These are phyloP conservation scores for Plasmodium vivax DNA, from an alignment of 169 alveolate species.

Conservation along the genomic window DNA sequence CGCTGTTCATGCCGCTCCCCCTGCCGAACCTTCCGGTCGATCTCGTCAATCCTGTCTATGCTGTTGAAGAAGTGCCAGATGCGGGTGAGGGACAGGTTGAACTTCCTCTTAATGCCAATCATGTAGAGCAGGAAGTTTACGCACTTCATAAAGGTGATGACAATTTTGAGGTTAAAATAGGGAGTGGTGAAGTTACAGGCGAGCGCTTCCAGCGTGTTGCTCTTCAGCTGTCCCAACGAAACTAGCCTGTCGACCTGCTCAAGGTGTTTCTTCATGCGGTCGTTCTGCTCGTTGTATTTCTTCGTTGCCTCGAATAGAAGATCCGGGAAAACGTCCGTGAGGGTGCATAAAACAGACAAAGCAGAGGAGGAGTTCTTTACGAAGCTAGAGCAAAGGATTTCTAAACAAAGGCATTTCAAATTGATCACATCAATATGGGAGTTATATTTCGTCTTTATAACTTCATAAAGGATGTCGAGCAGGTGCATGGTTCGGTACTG, in stretches of 20 bases:
- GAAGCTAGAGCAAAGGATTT: conserved; percentile 63
- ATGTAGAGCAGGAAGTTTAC: conserved; percentile 41
- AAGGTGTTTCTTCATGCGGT: conserved; percentile 10
- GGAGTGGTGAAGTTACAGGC: conserved; percentile 11
- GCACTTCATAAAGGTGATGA: conserved; percentile 72
- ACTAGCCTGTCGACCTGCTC: conserved; percentile 36
- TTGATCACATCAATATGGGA: conserved; percentile 36
- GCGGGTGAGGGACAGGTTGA: conserved; percentile 45
- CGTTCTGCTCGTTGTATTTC: conserved; percentile 24
- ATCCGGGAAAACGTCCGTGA: conserved; percentile 55
- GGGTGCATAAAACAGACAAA: conserved; percentile 48
- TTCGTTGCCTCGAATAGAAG: conserved; percentile 21
- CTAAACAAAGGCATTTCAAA: conserved; percentile 70
- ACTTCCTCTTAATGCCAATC: conserved; percentile 71
- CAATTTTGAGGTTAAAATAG: conserved; percentile 34
- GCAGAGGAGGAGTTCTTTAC: conserved; percentile 75
- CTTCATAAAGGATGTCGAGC: conserved; percentile 51
- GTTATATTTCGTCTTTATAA: conserved; percentile 45
- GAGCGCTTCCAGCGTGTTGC: not conserved
- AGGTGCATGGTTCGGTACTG: conserved; percentile 61
- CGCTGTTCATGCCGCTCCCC: too few species aligned
- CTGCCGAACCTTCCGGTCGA: conserved; percentile 6
- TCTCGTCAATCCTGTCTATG: conserved; percentile 44
- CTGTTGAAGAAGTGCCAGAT: conserved; percentile 69
- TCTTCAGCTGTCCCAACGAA: conserved; percentile 13